Conservation (phyloP, 169 alveolate genomes). For the Sarcocystis neurona region DNA sequence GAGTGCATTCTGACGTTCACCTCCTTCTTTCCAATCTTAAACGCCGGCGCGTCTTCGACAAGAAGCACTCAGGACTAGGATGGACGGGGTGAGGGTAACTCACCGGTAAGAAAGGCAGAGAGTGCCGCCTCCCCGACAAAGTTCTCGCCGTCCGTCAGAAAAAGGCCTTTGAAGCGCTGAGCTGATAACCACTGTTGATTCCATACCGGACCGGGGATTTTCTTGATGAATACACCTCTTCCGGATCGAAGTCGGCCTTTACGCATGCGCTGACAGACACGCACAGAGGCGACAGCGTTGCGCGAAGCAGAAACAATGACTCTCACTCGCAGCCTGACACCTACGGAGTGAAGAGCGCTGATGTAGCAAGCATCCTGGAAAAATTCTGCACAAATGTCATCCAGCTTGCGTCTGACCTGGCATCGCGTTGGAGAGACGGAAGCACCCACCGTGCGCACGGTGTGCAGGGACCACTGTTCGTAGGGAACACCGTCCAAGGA, state of each 20-base stretch:
- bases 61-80: too few species aligned
- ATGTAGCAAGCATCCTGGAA: background rate
- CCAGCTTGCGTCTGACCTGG: background rate
- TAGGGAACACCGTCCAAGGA: conserved; percentile 9
- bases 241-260: conserved; percentile 44
- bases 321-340: background rate
- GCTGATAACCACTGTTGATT: conserved; percentile 73
- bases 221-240: conserved; percentile 70
- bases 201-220: conserved; percentile 77
- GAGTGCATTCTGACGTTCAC: too few species aligned
- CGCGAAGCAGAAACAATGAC: background rate
- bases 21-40: too few species aligned
- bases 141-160: conserved; percentile 81
- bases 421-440: conserved; percentile 7
- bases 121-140: conserved; percentile 82
- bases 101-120: conserved; percentile 70
- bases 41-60: too few species aligned
- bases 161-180: conserved; percentile 76
- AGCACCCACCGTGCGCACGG: conserved; percentile 23
- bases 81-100: too few species aligned
- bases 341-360: background rate
- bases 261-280: conserved; percentile 43
- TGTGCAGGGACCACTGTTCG: conserved; percentile 10
- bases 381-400: background rate
- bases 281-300: background rate